Conservation (phyloP, 139 green algal species). For the Chlorella vulgaris region DNA sequence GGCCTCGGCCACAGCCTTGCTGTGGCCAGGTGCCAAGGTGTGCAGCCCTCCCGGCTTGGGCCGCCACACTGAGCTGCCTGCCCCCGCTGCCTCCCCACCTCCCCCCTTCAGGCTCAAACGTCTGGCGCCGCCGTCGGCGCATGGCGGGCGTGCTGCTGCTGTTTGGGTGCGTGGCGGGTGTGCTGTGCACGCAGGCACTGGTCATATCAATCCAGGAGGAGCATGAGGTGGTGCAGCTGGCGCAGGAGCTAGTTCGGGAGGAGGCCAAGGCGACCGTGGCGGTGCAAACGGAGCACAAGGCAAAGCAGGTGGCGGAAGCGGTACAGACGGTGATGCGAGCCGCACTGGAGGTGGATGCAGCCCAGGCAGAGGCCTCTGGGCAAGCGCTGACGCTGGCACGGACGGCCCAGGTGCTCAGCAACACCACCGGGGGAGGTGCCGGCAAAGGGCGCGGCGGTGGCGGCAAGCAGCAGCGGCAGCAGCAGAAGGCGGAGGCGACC, state of each 20-base stretch:
- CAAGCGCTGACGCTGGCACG: constrained; percentile 7
- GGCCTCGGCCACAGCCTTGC: no score
- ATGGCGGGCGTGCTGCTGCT: constrained; percentile 66
- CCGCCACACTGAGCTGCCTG: neutral
- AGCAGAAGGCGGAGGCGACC: constrained; percentile 10
- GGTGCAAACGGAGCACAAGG: constrained; percentile 35
- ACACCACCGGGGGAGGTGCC: neutral
- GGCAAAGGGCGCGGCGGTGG: constrained; percentile 15
- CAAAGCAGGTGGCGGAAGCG: constrained; percentile 42
- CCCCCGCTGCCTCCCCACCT: neutral
- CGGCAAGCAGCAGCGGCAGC: constrained; percentile 7
- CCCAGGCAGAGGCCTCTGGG: constrained; percentile 1
- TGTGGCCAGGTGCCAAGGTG: no score
- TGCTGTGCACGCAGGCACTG: constrained; percentile 74
- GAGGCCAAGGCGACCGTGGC: constrained; percentile 53
- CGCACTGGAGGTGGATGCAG: constrained; percentile 8
- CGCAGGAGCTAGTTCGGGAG: constrained; percentile 68
- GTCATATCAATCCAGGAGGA: constrained; percentile 74
- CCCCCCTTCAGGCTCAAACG: constrained; percentile 9
- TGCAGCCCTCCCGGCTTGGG: no score
- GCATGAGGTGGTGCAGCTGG: constrained; percentile 78
- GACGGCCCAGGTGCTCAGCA: constrained; percentile 2
- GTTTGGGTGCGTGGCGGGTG: constrained; percentile 72
- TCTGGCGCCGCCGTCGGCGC: constrained; percentile 45
- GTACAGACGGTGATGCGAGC: constrained; percentile 21